Conservation (phyloP, 495 filamentous ascomycete genomes). For the Hyaloscypha finlandica region DNA sequence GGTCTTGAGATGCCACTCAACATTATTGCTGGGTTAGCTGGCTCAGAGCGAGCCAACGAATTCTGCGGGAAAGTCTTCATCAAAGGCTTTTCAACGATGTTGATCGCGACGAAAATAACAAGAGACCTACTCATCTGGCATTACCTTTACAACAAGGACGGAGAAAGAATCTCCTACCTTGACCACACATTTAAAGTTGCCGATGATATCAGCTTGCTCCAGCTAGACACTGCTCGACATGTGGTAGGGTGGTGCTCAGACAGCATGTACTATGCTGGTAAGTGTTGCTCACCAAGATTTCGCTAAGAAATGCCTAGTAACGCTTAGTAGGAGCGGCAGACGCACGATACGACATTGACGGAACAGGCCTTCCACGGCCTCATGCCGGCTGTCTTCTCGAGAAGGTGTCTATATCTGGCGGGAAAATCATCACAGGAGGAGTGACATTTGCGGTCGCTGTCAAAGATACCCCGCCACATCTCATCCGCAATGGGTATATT, state of each 20-base stretch:
- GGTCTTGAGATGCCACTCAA: slow-evolving; percentile 3
- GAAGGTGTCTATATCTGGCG: slow-evolving; percentile 31
- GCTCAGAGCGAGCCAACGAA: neutral
- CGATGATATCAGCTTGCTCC: too few relatives aligned
- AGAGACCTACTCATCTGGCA: neutral
- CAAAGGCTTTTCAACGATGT: slow-evolving; percentile 7
- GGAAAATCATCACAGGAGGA: slow-evolving; percentile 30
- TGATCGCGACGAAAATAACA: neutral
- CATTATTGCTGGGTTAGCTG: neutral
- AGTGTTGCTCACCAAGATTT: neutral
- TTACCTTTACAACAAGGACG: neutral
- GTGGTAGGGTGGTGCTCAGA: neutral
- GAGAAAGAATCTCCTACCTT: slow-evolving; percentile 1
- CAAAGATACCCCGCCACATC: slow-evolving; percentile 32
- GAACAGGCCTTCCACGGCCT: neutral
- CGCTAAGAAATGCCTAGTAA: neutral
- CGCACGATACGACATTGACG: neutral
- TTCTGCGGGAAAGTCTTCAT: neutral
- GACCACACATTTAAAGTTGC: neutral
- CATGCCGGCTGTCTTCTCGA: slow-evolving; percentile 25
- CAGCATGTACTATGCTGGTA: neutral
- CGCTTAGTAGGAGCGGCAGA: neutral
- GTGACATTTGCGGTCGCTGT: slow-evolving; percentile 22
- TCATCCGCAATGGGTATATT: slow-evolving; percentile 11
- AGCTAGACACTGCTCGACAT: neutral